Evolutionary conservation across 78 protist species (phyloP), one percentile per base, ranked within the genome.

Genomic region (Tieghemostelium lacteum): DNA sequence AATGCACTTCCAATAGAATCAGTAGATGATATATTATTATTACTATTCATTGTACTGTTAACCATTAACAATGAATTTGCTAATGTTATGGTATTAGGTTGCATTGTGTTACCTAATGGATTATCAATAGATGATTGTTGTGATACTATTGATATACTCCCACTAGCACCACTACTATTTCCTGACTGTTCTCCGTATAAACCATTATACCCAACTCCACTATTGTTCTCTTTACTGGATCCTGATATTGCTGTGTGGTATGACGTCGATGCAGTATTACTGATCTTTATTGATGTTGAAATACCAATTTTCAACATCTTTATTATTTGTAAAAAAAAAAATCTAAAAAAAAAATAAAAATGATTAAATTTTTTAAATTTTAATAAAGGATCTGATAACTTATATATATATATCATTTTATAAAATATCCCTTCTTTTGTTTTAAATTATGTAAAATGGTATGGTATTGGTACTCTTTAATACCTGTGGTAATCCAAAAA

Each of bases 281-380:
- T 40, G 22, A 83, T 58, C 57, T 61, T 83, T 39, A 83, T 69
- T 0, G 65, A 55, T 22, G 91, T 60, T 58, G 78, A 70, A 42
- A 83, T 29, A 5, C 91, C 91, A 40, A 83, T 60, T 36, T 83
- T 83, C 60, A 69, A 69, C 91, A 83, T 80, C 1, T 34, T 50
- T 71, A 8, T 49, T 8, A 49, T 49, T 49, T 8, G 54, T 16
- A 16, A 49, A n/a, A n/a, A n/a, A n/a, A n/a, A n/a, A n/a, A n/a
- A n/a, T n/a, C n/a, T n/a, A n/a, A n/a, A n/a, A n/a, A n/a, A n/a
- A n/a, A n/a, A n/a, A n/a, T n/a, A n/a, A n/a, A n/a, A n/a, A n/a
- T n/a, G n/a, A n/a, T n/a, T n/a, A n/a, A n/a, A n/a, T n/a, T n/a
- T n/a, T n/a, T n/a, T n/a, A n/a, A n/a, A n/a, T n/a, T n/a, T n/a